Percentiles rank a stretch among this genome's conserved stretches.
These are phyloP conservation scores for Aspergillus tanneri DNA, from an alignment of 2,329 filamentous ascomycete genomes.

Conservation along the genomic window DNA sequence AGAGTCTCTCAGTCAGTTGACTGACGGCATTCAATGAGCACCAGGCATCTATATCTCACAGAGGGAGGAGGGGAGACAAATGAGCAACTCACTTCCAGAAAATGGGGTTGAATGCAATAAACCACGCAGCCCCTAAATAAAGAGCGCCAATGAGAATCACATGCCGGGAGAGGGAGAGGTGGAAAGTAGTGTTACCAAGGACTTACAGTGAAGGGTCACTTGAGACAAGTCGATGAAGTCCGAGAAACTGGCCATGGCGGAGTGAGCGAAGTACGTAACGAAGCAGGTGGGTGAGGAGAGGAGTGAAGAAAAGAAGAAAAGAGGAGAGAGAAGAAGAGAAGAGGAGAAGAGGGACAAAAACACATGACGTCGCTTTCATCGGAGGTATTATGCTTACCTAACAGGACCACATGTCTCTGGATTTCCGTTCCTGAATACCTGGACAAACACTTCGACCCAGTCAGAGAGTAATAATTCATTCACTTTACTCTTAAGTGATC, in stretches of 20 bases:
- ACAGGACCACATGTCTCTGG: too few species aligned
- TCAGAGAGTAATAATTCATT: too few species aligned
- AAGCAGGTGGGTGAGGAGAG: conserved; percentile 11
- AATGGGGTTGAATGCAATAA: conserved; percentile 94
- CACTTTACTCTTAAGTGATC: too few species aligned
- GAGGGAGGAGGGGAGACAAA: not conserved
- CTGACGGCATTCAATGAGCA: not conserved
- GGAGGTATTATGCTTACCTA: too few species aligned
- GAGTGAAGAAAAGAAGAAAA: not conserved
- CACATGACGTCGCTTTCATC: conserved; percentile 18
- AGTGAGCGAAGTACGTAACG: not conserved
- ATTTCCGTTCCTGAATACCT: too few species aligned
- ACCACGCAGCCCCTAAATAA: conserved; percentile 68
- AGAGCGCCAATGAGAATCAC: conserved; percentile 25
- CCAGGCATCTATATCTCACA: not conserved
- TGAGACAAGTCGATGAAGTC: conserved; percentile 63
- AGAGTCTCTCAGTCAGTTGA: not conserved
- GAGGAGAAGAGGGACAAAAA: conserved; percentile 7
- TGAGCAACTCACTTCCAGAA: conserved; percentile 90
- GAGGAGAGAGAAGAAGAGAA: conserved; percentile 1
- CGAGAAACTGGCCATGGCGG: conserved; percentile 35
- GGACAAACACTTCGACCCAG: too few species aligned
- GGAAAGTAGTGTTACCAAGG: too few species aligned
- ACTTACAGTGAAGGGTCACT: conserved; percentile 64
- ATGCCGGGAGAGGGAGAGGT: conserved; percentile 22